Conservation (phyloP, 2,329 filamentous ascomycete species). For the Meredithiella fracta region DNA sequence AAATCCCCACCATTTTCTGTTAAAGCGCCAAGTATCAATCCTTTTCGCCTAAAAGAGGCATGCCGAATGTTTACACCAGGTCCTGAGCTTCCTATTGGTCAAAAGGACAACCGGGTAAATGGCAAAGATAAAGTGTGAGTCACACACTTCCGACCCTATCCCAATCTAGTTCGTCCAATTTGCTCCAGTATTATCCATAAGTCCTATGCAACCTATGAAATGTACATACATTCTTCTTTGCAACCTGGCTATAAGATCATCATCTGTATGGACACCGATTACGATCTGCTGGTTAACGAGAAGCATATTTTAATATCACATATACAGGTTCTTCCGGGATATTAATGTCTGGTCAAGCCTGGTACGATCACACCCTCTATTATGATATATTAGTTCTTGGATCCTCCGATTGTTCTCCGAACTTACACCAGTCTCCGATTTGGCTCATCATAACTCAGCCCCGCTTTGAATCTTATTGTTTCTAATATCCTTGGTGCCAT, state of each 20-base stretch:
- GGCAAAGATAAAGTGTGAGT: neutral
- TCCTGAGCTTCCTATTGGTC: neutral
- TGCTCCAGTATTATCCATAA: neutral
- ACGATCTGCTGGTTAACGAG: too few species aligned
- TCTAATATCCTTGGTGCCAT: slow-evolving; percentile 29
- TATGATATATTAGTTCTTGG: too few species aligned
- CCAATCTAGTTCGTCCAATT: neutral
- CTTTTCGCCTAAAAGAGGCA: neutral
- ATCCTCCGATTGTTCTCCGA: too few species aligned
- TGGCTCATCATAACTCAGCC: neutral
- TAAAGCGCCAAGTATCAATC: neutral
- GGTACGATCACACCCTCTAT: too few species aligned
- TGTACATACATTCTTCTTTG: neutral
- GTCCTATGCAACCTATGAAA: slow-evolving; percentile 1
- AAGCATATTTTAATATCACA: too few species aligned
- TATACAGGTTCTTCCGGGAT: too few species aligned
- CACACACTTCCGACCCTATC: slow-evolving; percentile 5
- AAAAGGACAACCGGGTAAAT: neutral
- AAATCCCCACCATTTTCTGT: neutral
- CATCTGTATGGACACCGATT: neutral
- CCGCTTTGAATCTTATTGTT: slow-evolving; percentile 24
- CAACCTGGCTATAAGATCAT: neutral
- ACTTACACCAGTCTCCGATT: neutral
- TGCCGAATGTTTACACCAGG: neutral
- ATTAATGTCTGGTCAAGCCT: too few species aligned